Evolutionary conservation across 2,329 filamentous ascomycete genomes (phyloP).

Genomic region (Ceratocystis albifundus): DNA sequence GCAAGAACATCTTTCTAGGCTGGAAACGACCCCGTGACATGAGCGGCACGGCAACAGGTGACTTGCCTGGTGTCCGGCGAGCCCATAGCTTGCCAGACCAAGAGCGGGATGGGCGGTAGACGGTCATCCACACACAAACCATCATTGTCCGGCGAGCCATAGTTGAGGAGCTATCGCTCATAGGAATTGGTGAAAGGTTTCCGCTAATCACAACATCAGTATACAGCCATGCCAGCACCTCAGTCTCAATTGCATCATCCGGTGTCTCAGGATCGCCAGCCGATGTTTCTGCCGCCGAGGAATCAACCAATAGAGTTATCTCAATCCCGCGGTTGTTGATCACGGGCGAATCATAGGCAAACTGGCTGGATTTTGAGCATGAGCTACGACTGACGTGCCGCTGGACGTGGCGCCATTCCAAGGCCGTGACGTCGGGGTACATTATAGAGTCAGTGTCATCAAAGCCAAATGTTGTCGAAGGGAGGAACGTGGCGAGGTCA

Average conservation of each 20-base stretch:
- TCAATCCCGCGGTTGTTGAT: conserved; percentile 23
- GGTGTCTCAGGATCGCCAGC: background rate
- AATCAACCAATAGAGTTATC: conserved; percentile 23
- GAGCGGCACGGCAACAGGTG: conserved; percentile 23
- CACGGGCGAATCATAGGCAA: conserved; percentile 21
- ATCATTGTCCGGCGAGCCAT: conserved; percentile 21
- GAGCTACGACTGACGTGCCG: conserved; percentile 21
- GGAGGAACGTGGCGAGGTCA: conserved; percentile 22
- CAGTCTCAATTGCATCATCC: conserved; percentile 18
- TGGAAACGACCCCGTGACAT: conserved; percentile 23
- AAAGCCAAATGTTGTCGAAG: conserved; percentile 23
- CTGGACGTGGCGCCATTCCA: conserved; percentile 22
- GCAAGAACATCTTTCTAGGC: conserved; percentile 23
- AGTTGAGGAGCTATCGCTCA: conserved; percentile 11
- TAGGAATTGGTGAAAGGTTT: conserved; percentile 15
- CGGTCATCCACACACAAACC: conserved; percentile 24
- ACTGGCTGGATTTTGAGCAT: conserved; percentile 20
- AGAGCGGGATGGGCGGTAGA: conserved; percentile 20
- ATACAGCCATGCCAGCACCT: conserved; percentile 24
- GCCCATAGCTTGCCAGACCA: conserved; percentile 19
- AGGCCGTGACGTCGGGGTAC: conserved; percentile 22
- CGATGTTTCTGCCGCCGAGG: conserved; percentile 14
- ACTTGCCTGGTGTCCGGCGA: conserved; percentile 20
- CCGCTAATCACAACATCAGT: conserved; percentile 22
- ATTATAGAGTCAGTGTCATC: conserved; percentile 25